These are phyloP conservation scores for Monosporascus sp. DNA, from an alignment of 2,329 filamentous ascomycete species.

Conservation along the genomic window DNA sequence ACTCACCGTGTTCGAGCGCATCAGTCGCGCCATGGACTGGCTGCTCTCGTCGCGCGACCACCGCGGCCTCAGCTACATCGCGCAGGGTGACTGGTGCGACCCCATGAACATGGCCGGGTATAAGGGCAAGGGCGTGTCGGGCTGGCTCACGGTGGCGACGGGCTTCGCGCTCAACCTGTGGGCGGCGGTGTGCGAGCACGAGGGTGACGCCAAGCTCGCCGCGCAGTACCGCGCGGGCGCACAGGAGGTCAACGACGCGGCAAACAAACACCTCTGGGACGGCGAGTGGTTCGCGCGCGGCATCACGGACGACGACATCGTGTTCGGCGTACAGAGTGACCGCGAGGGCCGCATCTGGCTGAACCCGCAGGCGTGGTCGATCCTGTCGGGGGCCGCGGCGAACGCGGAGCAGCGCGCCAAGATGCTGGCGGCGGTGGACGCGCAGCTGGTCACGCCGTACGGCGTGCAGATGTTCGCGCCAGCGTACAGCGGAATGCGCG, in stretches of 20 bases:
- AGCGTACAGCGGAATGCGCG: conserved; percentile 49
- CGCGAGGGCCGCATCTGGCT: conserved; percentile 53
- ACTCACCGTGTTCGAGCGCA: conserved; percentile 48
- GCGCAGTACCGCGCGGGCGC: conserved; percentile 40
- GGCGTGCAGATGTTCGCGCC: conserved; percentile 53
- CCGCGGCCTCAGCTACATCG: conserved; percentile 51
- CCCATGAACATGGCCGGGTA: conserved; percentile 60
- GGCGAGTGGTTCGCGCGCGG: conserved; percentile 53
- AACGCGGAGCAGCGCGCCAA: conserved; percentile 33
- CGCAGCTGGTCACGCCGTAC: conserved; percentile 47
- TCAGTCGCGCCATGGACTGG: conserved; percentile 54
- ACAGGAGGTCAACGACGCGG: conserved; percentile 41
- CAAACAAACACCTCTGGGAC: conserved; percentile 49
- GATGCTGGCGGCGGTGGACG: conserved; percentile 45
- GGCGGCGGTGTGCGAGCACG: conserved; percentile 45
- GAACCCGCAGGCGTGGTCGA: conserved; percentile 52
- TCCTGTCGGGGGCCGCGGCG: conserved; percentile 46
- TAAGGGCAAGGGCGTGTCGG: conserved; percentile 52
- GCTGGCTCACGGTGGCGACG: conserved; percentile 53
- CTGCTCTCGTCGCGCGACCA: conserved; percentile 44
- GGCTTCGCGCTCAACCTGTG: conserved; percentile 48
- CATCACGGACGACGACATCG: conserved; percentile 50
- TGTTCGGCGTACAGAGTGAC: conserved; percentile 46
- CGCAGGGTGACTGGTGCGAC: conserved; percentile 56
- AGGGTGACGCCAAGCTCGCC: conserved; percentile 34